Base-by-base conservation (phyloP, 306 rosid species). In the Prunus padus region DNA sequence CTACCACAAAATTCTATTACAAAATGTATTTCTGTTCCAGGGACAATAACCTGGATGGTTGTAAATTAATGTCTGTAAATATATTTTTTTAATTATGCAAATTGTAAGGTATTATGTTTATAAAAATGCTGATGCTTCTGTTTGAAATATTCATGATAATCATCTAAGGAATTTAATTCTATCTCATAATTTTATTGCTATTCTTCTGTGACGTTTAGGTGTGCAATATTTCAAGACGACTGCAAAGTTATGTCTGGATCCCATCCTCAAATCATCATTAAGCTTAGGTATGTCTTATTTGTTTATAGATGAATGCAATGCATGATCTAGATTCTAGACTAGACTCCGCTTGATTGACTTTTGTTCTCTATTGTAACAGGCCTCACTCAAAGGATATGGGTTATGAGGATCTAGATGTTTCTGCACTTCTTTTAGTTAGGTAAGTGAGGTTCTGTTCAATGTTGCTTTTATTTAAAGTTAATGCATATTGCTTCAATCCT, bases 331-430 rank as follows among this genome's bases (percentile, higher is more conserved):
- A 33, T 33, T 33, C 37, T 33, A 33, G 37, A 37, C 70, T 71
- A 47, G 52, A 66, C 54, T 72, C 51, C 37, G 65, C 61, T 15
- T 81, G 19, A 31, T 74, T 77, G 72, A 37, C 59, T 64, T 76
- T 67, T 82, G 20, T 69, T 76, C 83, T 76, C 52, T 69, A 72
- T 77, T 64, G 77, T 56, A 72, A 28, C 84, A 93, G 97, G 87
- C 97, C 98, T 28, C 86, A 94, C 85, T 88, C 96, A 12, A 90
- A 90, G 84, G 96, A 81, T 74, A 94, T 91, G 98, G 98, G 98
- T 33, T 90, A 87, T 75, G 97, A 94, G 76, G 98, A 94, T 65
- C 65, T 79, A 19, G 94, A 94, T 77, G 87, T 92, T 78, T 88
- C 96, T 64, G 97, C 97, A 71, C 63, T 84, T 79, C 92, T 92